Conservation (phyloP, 352 stramenopile genomes). For the Phytophthora idaei region DNA sequence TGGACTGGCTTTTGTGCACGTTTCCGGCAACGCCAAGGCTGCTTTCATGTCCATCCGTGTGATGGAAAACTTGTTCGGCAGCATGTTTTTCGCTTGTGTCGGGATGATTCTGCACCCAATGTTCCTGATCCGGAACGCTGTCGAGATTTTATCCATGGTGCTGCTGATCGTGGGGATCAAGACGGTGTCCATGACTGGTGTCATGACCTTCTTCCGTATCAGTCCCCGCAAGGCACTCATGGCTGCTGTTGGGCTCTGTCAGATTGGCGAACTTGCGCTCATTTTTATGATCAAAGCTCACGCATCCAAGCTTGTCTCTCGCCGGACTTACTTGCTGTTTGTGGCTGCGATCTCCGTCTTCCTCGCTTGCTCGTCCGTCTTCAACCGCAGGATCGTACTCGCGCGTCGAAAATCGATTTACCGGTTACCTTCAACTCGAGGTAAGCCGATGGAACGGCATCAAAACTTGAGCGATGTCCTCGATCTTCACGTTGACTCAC, state of each 20-base stretch:
- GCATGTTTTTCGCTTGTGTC: constrained; percentile 90
- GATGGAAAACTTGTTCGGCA: constrained; percentile 89
- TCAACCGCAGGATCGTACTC: constrained; percentile 76
- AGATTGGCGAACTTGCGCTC: constrained; percentile 85
- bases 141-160: constrained; percentile 85
- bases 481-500: constrained; percentile 14
- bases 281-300: constrained; percentile 93
- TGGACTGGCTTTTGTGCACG: constrained; percentile 80
- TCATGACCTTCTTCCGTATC: constrained; percentile 86
- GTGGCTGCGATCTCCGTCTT: constrained; percentile 83
- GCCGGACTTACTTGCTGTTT: constrained; percentile 83
- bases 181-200: constrained; percentile 67
- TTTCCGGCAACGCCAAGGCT: constrained; percentile 62
- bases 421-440: constrained; percentile 48
- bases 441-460: constrained; percentile 24
- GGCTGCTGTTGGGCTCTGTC: constrained; percentile 74
- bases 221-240: constrained; percentile 77
- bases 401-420: constrained; percentile 67
- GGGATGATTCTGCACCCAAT: constrained; percentile 89
- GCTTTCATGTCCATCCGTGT: constrained; percentile 86
- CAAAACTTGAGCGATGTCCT: constrained; percentile 18
- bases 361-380: constrained; percentile 79
- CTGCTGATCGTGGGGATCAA: constrained; percentile 82
- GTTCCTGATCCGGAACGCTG: constrained; percentile 78
- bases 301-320: constrained; percentile 79